These are phyloP conservation scores for Eucalyptus polybractea DNA, from an alignment of 345 rosid genomes.

Conservation along the genomic window DNA sequence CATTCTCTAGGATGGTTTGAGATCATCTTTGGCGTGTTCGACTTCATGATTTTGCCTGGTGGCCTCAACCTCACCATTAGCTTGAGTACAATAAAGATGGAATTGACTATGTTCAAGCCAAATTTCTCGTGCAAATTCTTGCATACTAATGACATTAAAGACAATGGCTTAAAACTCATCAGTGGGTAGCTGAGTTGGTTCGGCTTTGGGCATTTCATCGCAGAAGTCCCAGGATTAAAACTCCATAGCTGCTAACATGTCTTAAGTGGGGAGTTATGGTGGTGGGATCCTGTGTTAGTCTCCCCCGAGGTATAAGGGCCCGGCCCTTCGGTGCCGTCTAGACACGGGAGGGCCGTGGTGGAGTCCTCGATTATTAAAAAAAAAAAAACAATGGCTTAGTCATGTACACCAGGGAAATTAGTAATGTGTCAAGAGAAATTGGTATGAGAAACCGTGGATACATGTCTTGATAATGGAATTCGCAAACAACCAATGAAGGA, in stretches of 20 bases:
- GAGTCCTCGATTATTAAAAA: too few species aligned
- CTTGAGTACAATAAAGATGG: not conserved
- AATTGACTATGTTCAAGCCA: not conserved
- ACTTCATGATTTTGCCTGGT: not conserved
- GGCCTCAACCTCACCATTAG: not conserved
- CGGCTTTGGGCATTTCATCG: too few species aligned
- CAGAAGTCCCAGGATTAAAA: too few species aligned
- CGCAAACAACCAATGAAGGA: not conserved
- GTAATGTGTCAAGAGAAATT: not conserved
- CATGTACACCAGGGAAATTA: not conserved
- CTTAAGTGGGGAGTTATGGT: too few species aligned
- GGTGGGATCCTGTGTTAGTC: rapidly evolving
- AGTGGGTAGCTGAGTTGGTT: too few species aligned
- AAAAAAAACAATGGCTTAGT: not conserved
- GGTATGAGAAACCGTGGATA: not conserved
- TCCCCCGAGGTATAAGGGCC: too few species aligned
- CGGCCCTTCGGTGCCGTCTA: too few species aligned
- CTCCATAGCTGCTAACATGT: too few species aligned
- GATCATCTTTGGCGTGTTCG: not conserved
- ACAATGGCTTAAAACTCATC: not conserved
- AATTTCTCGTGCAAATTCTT: not conserved
- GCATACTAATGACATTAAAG: not conserved
- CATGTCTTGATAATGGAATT: not conserved
- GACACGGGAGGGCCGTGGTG: too few species aligned
- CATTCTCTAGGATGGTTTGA: not conserved